Evolutionary conservation across 306 rosid species (phyloP).

Genomic region (Boehmeria nivea): DNA sequence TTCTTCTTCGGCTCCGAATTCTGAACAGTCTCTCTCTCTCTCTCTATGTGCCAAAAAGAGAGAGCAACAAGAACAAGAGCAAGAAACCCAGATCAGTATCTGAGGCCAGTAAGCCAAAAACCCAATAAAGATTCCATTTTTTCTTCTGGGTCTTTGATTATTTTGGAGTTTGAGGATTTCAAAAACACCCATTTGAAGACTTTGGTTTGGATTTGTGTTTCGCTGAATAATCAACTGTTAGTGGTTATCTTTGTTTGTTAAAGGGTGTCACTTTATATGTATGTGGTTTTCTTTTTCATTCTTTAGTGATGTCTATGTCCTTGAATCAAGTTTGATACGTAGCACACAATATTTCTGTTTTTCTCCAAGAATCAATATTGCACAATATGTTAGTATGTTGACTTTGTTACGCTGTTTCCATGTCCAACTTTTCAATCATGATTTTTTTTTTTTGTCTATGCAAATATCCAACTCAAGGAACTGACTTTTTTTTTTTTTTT

Average conservation of each 20-base stretch:
- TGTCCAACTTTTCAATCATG: no score
- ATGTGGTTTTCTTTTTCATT: no score
- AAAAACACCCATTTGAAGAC: conserved; percentile 21
- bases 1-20: conserved; percentile 28
- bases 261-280: no score
- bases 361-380: no score
- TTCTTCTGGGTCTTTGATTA: conserved; percentile 21
- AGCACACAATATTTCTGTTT: neutral
- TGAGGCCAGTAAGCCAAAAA: conserved; percentile 25
- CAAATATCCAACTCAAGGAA: conserved; percentile 10
- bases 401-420: conserved; percentile 2
- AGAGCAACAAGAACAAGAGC: conserved; percentile 35
- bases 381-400: no score
- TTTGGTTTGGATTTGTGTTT: conserved; percentile 11
- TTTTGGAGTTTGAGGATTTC: conserved; percentile 28
- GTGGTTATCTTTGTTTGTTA: no score
- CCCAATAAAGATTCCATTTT: conserved; percentile 11
- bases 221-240: conserved; percentile 8
- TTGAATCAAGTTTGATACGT: no score
- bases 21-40: conserved; percentile 15
- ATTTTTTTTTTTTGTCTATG: no score
- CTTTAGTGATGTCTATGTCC: conserved; percentile 1
- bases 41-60: conserved; percentile 14
- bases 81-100: no score
- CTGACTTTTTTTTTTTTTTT: neutral